A percentile compares a stretch with the other conserved stretches of the same genome.
These are phyloP conservation scores for Apiospora rasikravindrae DNA, from an alignment of 2,329 filamentous ascomycete genomes.

Conservation along the genomic window DNA sequence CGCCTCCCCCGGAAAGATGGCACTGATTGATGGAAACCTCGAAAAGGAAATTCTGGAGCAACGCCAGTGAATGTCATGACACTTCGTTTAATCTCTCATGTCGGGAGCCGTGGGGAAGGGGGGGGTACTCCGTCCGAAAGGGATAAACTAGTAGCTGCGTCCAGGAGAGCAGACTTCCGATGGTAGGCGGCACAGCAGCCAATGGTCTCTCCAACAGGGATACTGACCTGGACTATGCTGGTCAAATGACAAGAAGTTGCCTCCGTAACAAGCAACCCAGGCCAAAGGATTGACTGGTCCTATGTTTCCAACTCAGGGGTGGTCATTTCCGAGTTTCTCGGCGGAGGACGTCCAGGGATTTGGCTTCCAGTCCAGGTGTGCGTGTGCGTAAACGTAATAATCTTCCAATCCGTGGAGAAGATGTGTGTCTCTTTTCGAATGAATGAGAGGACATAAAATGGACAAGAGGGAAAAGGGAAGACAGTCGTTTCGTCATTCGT, in stretches of 20 bases:
- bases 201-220: neutral
- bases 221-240: neutral
- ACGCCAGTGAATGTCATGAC: neutral
- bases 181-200: neutral
- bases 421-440: neutral
- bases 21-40: neutral
- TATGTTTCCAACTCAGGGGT: neutral
- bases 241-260: neutral
- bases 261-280: neutral
- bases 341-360: too few species aligned
- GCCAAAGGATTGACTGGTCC: neutral
- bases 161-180: neutral
- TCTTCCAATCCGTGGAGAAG: neutral
- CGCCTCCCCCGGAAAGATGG: neutral
- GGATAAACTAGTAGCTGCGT: neutral
- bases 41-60: neutral
- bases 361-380: neutral
- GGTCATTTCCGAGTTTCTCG: neutral
- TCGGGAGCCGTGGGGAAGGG: neutral
- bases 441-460: conserved; percentile 9
- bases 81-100: neutral
- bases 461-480: conserved; percentile 16
- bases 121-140: neutral
- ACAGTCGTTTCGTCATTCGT: conserved; percentile 25
- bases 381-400: neutral